phyloP scores from a whole-genome alignment of 2,329 filamentous ascomycete genomes.

The Ceratocystiopsis sp. region DNA sequence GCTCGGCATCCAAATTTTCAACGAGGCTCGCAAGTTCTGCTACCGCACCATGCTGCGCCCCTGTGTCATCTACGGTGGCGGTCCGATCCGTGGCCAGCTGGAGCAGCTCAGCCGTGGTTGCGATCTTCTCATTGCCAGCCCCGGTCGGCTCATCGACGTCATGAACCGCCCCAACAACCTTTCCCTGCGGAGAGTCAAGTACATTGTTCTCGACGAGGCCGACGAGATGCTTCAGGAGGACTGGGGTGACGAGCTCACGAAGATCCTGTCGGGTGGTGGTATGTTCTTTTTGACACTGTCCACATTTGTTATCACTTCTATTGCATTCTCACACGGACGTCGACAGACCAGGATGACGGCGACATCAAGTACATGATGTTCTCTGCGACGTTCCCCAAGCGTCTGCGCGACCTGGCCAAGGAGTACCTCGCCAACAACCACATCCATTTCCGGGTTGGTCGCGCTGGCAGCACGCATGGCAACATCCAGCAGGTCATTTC shows the following conservation, averaged over 20 bases:
- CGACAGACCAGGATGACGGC: slow-evolving; percentile 55
- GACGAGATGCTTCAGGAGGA: slow-evolving; percentile 75
- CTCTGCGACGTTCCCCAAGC: slow-evolving; percentile 83
- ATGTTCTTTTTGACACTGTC: slow-evolving; percentile 18
- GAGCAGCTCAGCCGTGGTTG: slow-evolving; percentile 66
- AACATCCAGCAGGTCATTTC: slow-evolving; percentile 73
- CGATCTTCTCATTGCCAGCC: slow-evolving; percentile 75
- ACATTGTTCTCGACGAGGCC: slow-evolving; percentile 78
- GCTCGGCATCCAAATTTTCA: slow-evolving; percentile 85
- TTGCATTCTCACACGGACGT: neutral
- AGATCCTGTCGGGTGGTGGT: slow-evolving; percentile 70
- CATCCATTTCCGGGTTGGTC: slow-evolving; percentile 71
- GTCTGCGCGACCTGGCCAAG: slow-evolving; percentile 57
- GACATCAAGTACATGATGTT: slow-evolving; percentile 64
- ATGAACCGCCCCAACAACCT: slow-evolving; percentile 55
- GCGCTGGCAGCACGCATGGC: slow-evolving; percentile 62
- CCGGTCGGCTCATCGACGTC: slow-evolving; percentile 73
- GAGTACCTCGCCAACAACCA: slow-evolving; percentile 58
- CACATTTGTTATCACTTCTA: slow-evolving; percentile 10
- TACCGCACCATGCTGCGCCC: slow-evolving; percentile 92
- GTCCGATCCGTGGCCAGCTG: slow-evolving; percentile 51
- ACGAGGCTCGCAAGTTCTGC: slow-evolving; percentile 80
- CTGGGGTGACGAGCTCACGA: slow-evolving; percentile 60
- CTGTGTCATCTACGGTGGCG: slow-evolving; percentile 76
- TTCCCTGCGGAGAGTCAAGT: slow-evolving; percentile 60